Percentiles rank a stretch among this genome's conserved stretches.
Conservation (phyloP, 108 stramenopile species). For the Skeletonema costatum region DNA sequence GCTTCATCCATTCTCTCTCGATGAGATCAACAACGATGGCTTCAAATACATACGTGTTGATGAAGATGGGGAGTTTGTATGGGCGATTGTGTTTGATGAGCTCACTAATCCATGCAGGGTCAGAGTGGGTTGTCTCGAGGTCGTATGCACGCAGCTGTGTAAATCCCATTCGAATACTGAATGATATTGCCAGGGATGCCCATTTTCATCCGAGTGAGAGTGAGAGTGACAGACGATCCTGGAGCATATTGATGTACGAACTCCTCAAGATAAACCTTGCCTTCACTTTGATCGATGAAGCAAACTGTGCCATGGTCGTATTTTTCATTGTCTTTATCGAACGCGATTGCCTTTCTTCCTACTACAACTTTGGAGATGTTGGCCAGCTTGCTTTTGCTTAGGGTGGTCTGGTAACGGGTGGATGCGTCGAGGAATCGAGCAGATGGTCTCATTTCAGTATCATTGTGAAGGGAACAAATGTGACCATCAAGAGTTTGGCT, state of each 20-base stretch:
- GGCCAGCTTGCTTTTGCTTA: slow-evolving; percentile 36
- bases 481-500: slow-evolving; percentile 3
- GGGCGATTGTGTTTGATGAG: slow-evolving; percentile 61
- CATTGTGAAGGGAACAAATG: slow-evolving; percentile 12
- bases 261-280: slow-evolving; percentile 20
- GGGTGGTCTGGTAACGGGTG: slow-evolving; percentile 1
- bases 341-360: slow-evolving; percentile 14
- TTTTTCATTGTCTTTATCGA: not conserved
- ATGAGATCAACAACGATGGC: slow-evolving; percentile 66
- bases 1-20: slow-evolving; percentile 64
- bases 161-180: not conserved
- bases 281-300: slow-evolving; percentile 6
- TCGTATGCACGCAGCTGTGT: too few species aligned
- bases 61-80: slow-evolving; percentile 69
- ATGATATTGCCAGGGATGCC: slow-evolving; percentile 15
- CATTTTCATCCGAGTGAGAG: not conserved
- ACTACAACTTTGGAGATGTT: slow-evolving; percentile 25
- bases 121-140: slow-evolving; percentile 39
- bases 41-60: slow-evolving; percentile 70
- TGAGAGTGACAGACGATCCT: not conserved
- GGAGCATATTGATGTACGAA: too few species aligned
- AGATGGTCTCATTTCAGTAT: slow-evolving; percentile 25
- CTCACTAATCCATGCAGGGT: slow-evolving; percentile 62
- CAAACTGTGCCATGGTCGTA: slow-evolving; percentile 9
- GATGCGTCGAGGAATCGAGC: slow-evolving; percentile 27